Conservation (phyloP, 1,284 basidiomycete genomes). For the Porphyrellus sp. region DNA sequence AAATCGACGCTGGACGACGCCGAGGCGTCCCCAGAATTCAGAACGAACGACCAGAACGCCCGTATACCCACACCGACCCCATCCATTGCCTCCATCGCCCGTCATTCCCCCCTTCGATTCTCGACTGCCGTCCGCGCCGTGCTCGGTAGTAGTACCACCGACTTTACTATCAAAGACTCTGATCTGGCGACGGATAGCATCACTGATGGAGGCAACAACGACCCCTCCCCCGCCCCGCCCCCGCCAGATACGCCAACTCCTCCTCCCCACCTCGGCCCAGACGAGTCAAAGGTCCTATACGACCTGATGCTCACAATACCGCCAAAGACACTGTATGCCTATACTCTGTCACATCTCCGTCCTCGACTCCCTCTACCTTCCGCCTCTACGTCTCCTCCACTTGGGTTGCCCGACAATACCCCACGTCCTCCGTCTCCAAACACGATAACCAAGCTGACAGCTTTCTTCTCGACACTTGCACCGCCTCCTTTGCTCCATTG, state of each 20-base stretch:
- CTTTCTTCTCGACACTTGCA: constrained; percentile 56
- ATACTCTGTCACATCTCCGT: constrained; percentile 52
- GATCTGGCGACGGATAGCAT: constrained; percentile 11
- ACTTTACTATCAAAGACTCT: constrained; percentile 14
- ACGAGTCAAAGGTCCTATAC: constrained; percentile 39
- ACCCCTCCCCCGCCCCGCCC: constrained; percentile 9
- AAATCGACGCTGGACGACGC: constrained; percentile 30
- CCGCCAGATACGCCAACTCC: constrained; percentile 30
- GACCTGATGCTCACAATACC: constrained; percentile 58
- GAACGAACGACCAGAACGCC: constrained; percentile 10
- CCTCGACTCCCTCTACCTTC: constrained; percentile 19
- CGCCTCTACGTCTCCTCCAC: constrained; percentile 6
- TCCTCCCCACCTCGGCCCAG: constrained; percentile 13
- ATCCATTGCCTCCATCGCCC: constrained; percentile 37
- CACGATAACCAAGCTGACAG: constrained; percentile 42
- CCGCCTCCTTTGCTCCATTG: constrained; percentile 70
- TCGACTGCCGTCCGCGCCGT: constrained; percentile 23
- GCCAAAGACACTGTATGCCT: constrained; percentile 61
- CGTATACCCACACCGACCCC: constrained; percentile 55
- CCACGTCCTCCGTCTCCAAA: constrained; percentile 30
- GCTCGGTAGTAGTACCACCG: constrained; percentile 25
- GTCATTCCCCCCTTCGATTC: constrained; percentile 32
- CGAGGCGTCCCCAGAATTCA: constrained; percentile 8
- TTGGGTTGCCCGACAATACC: constrained; percentile 2
- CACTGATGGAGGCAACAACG: constrained; percentile 1